phyloP scores from a whole-genome alignment of 345 rosid species.

The Pistacia atlantica region DNA sequence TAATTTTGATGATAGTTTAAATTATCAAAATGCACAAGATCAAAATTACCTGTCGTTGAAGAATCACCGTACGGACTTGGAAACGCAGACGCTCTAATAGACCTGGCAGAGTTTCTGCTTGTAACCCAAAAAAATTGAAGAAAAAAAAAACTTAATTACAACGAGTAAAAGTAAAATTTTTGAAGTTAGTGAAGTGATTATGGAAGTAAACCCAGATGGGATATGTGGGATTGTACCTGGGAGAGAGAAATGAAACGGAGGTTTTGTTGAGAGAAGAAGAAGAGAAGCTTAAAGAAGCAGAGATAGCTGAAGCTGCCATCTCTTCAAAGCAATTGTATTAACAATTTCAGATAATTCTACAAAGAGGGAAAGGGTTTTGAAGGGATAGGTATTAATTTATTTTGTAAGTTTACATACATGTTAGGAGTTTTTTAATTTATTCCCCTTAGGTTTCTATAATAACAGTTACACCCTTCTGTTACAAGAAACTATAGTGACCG shows the following conservation, averaged over 20 bases:
- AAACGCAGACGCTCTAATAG: slow-evolving; percentile 36
- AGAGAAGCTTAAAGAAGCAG: slow-evolving; percentile 37
- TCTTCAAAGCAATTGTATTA: not conserved
- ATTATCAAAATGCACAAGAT: not conserved
- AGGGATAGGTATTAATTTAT: slow-evolving; percentile 16
- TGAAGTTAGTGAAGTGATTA: not conserved
- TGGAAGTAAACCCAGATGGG: not conserved
- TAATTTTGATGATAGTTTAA: not conserved
- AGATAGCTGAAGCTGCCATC: slow-evolving; percentile 55
- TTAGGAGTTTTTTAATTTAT: too few species aligned
- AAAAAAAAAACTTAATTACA: slow-evolving; percentile 4
- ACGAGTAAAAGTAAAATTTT: not conserved
- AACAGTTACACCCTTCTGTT: too few species aligned
- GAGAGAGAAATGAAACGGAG: slow-evolving; percentile 28
- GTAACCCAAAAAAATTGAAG: not conserved
- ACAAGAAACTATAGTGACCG: too few species aligned
- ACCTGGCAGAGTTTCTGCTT: slow-evolving; percentile 38
- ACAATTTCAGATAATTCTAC: not conserved
- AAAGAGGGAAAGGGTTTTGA: slow-evolving; percentile 15
- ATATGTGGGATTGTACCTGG: slow-evolving; percentile 30
- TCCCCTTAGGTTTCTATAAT: too few species aligned
- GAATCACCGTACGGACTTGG: slow-evolving; percentile 44
- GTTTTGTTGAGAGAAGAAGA: slow-evolving; percentile 31
- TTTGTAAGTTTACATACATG: too few species aligned
- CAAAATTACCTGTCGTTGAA: slow-evolving; percentile 27